These are phyloP conservation scores for Candida taoyuanica DNA, from an alignment of 805 yeast species.

Conservation along the genomic window DNA sequence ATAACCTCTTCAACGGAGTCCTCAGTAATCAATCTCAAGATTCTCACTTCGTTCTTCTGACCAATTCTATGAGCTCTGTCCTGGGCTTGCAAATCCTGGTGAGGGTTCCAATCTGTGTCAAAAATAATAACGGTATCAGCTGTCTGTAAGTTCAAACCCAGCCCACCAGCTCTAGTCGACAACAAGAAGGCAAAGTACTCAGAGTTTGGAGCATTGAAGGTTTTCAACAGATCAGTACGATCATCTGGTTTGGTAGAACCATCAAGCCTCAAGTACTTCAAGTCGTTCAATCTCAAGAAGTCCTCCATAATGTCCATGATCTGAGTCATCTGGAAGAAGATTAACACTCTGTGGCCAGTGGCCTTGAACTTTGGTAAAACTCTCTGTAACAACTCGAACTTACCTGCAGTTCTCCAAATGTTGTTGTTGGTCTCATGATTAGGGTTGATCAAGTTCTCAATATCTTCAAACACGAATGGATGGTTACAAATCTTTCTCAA, in stretches of 20 bases:
- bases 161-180: conserved; percentile 87
- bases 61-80: conserved; percentile 90
- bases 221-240: conserved; percentile 67
- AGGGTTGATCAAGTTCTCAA: conserved; percentile 66
- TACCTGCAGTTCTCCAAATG: conserved; percentile 76
- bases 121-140: conserved; percentile 85
- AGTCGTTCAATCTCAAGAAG: conserved; percentile 57
- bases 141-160: conserved; percentile 80
- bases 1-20: conserved; percentile 84
- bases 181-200: conserved; percentile 74
- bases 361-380: conserved; percentile 71
- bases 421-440: conserved; percentile 55
- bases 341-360: conserved; percentile 71
- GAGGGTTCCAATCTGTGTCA: conserved; percentile 91
- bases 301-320: conserved; percentile 91
- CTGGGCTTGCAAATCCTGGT: conserved; percentile 87
- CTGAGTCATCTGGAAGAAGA: conserved; percentile 86
- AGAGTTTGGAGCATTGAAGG: conserved; percentile 70
- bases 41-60: conserved; percentile 82
- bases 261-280: conserved; percentile 74
- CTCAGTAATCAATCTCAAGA: conserved; percentile 71
- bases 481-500: conserved; percentile 81
- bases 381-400: conserved; percentile 73
- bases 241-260: conserved; percentile 85
- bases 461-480: conserved; percentile 83